Evolutionary conservation across 2,329 filamentous ascomycete species (phyloP), one percentile per base, ranked within the genome.

Genomic region (Neodidymelliopsis sp.): DNA sequence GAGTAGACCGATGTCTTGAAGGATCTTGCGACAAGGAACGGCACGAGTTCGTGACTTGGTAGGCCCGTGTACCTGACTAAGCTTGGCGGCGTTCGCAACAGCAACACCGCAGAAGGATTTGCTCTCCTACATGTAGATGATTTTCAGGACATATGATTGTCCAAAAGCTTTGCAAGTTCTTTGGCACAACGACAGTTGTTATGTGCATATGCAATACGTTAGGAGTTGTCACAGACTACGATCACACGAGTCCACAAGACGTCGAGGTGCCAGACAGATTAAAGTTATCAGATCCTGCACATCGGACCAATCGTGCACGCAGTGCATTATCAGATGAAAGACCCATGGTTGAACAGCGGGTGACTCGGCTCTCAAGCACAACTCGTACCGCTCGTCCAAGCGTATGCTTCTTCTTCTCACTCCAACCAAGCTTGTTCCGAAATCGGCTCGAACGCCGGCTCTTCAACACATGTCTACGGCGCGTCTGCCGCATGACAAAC

Each of bases 261-360:
- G n/a, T 20, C 9, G 12, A 29, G 16, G 15, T n/a, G n/a, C n/a
- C 11, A 10, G 22, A 10, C 10, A 12, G 9, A 36, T 49, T 50
- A 50, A 31, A 15, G 47, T 50, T 50, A 50, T 50, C 47, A 45
- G 47, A 50, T 50, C 36, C 30, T 40, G 40, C 20, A 39, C 2
- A 24, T 23, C 46, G 39, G 46, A 19, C 46, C 46, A 40, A 40
- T 33, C 35, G 20, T 30, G 23, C 19, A 36, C 24, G 10, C 15
- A n/a, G 27, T 41, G 35, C 35, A 50, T 50, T 50, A 50, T 50
- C 47, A 50, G 47, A 50, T 50, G 47, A 22, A 39, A 28, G 34
- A 23, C 8, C 9, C 29, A n/a, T 40, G 47, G 34, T 6, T 24
- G 33, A 36, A 24, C 34, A 18, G 34, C 47, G 47, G 39, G 29